Conservation (phyloP, 768 basidiomycete species). For the Xerocomellus intermedius region DNA sequence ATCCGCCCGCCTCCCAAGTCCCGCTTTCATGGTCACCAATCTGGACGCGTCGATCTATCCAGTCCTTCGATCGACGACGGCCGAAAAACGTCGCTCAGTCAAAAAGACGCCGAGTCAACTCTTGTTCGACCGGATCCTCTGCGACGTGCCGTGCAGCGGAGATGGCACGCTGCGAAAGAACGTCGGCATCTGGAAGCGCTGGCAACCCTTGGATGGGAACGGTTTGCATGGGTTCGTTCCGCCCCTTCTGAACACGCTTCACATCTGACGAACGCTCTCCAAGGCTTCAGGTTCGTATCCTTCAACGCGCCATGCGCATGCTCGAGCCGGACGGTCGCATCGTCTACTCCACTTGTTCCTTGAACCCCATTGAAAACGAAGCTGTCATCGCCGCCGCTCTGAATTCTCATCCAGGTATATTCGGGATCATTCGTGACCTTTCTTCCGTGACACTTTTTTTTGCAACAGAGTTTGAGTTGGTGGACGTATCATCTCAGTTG, state of each 20-base stretch:
- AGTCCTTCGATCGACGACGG: conserved; percentile 41
- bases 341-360: conserved; percentile 96
- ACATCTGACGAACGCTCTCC: conserved; percentile 6
- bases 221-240: conserved; percentile 76
- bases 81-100: conserved; percentile 31
- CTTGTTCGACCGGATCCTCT: conserved; percentile 89
- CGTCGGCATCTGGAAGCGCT: conserved; percentile 89
- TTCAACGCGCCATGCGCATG: conserved; percentile 90
- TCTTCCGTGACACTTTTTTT: neutral
- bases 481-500: conserved; percentile 72
- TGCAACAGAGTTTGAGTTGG: conserved; percentile 63
- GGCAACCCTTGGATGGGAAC: conserved; percentile 87
- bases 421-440: neutral
- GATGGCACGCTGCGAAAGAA: conserved; percentile 97
- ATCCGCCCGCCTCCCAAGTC: conserved; percentile 88
- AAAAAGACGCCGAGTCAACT: conserved; percentile 49
- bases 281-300: conserved; percentile 90
- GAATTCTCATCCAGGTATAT: conserved; percentile 59
- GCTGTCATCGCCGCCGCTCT: conserved; percentile 89
- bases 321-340: conserved; percentile 79
- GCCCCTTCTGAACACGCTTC: neutral
- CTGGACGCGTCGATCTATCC: conserved; percentile 90
- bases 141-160: conserved; percentile 97
- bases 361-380: conserved; percentile 97
- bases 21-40: conserved; percentile 93